These are phyloP conservation scores for Phellopilus nigrolimitatus DNA, from an alignment of 1,284 basidiomycete species.

Conservation along the genomic window DNA sequence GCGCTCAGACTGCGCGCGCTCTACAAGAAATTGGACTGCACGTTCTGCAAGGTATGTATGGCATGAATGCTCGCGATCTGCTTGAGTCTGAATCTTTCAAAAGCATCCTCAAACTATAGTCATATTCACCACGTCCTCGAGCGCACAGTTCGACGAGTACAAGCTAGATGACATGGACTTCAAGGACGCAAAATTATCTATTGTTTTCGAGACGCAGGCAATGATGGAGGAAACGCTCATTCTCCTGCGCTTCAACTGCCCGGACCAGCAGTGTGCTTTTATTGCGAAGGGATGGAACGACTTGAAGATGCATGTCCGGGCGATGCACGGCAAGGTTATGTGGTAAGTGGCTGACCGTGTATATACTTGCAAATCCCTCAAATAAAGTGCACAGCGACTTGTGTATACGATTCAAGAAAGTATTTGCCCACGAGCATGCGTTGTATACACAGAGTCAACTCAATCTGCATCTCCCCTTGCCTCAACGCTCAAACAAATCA, in stretches of 20 bases:
- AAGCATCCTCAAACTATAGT: conserved; percentile 77
- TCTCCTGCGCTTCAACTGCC: conserved; percentile 86
- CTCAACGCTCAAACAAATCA: conserved; percentile 44
- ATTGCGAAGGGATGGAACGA: conserved; percentile 87
- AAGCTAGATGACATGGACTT: conserved; percentile 52
- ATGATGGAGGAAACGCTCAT: conserved; percentile 96
- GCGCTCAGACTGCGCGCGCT: conserved; percentile 86
- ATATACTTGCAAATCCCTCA: not conserved
- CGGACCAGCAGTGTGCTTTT: conserved; percentile 76
- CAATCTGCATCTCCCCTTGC: conserved; percentile 69
- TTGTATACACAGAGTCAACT: conserved; percentile 74
- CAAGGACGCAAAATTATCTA: conserved; percentile 74
- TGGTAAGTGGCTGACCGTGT: conserved; percentile 46
- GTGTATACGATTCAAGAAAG: conserved; percentile 88
- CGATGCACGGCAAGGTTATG: conserved; percentile 72
- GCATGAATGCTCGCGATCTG: conserved; percentile 6
- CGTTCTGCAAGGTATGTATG: conserved; percentile 85
- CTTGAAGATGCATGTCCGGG: conserved; percentile 76
- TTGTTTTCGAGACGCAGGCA: conserved; percentile 86
- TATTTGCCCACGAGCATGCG: conserved; percentile 94
- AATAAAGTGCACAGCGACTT: conserved; percentile 57
- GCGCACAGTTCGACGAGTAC: conserved; percentile 61
- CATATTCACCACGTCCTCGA: conserved; percentile 76
- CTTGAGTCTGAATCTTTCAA: conserved; percentile 1
- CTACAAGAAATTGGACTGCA: conserved; percentile 92